Evolutionary conservation across 2,329 filamentous ascomycete genomes (phyloP).

Genomic region (Colletotrichum sp.): DNA sequence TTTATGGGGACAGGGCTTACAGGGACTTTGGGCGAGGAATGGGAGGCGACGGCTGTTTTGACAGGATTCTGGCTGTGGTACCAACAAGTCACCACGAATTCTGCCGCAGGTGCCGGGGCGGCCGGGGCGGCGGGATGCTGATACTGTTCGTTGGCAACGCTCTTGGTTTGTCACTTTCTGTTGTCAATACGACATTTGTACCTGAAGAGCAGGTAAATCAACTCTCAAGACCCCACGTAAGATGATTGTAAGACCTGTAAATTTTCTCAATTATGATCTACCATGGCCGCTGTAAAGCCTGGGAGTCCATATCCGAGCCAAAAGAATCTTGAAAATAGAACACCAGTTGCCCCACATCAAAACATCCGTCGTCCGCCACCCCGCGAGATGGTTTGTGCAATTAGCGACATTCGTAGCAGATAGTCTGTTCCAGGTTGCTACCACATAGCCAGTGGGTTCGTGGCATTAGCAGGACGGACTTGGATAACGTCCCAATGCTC

Average conservation of each 20-base stretch:
- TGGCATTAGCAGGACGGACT: background rate
- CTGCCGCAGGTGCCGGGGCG: background rate
- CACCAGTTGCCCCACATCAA: rapidly evolving
- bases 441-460: constrained; percentile 3
- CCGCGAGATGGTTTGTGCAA: background rate
- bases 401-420: background rate
- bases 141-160: background rate
- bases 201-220: background rate
- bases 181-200: background rate
- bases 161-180: rapidly evolving
- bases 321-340: background rate
- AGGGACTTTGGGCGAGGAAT: constrained; percentile 15
- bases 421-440: background rate
- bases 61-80: constrained; percentile 14
- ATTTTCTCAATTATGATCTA: rapidly evolving
- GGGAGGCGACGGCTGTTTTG: background rate
- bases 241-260: background rate
- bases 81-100: background rate
- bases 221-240: rapidly evolving
- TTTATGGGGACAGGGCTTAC: constrained; percentile 22
- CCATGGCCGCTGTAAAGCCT: rapidly evolving
- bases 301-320: background rate
- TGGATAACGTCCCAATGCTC: constrained; percentile 18
- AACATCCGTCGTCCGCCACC: rapidly evolving
- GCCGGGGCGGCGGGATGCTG: background rate